phyloP scores from a whole-genome alignment of 2,329 filamentous ascomycete genomes.

The Aphanoascus verrucosus region DNA sequence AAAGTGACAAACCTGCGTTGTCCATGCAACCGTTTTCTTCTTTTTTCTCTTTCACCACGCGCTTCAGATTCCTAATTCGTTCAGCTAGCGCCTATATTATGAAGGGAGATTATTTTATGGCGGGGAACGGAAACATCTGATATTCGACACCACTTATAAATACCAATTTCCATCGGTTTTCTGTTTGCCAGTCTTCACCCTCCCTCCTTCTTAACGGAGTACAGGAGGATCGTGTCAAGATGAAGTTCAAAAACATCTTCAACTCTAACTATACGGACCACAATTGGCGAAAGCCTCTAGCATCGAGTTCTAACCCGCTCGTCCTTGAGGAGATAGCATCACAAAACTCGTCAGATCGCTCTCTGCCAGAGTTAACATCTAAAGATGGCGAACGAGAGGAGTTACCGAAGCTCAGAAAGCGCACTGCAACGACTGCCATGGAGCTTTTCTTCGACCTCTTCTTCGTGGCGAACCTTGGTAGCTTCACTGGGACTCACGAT shows the following conservation, averaged over 20 bases:
- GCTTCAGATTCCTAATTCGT: not conserved
- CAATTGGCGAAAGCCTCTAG: slow-evolving; percentile 10
- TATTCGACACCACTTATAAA: not conserved
- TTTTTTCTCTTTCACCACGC: not conserved
- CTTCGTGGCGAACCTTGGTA: slow-evolving; percentile 54
- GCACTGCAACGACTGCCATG: slow-evolving; percentile 36
- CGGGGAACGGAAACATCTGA: not conserved
- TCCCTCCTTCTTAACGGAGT: not conserved
- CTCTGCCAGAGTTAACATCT: not conserved
- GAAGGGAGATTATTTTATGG: not conserved
- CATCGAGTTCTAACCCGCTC: slow-evolving; percentile 8
- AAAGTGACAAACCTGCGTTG: slow-evolving; percentile 5
- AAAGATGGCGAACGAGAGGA: not conserved
- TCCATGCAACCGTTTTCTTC: not conserved
- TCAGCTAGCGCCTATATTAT: not conserved
- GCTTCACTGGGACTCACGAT: slow-evolving; percentile 48
- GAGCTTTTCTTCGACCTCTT: slow-evolving; percentile 52
- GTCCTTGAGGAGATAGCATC: not conserved
- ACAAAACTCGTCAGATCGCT: not conserved
- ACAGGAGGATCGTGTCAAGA: not conserved
- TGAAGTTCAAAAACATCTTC: slow-evolving; percentile 14
- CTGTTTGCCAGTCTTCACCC: not conserved
- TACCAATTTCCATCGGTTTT: not conserved
- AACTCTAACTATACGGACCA: slow-evolving; percentile 7
- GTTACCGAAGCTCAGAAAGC: slow-evolving; percentile 6